Conservation (phyloP, 768 basidiomycete genomes). For the Lactifluus piperatus region DNA sequence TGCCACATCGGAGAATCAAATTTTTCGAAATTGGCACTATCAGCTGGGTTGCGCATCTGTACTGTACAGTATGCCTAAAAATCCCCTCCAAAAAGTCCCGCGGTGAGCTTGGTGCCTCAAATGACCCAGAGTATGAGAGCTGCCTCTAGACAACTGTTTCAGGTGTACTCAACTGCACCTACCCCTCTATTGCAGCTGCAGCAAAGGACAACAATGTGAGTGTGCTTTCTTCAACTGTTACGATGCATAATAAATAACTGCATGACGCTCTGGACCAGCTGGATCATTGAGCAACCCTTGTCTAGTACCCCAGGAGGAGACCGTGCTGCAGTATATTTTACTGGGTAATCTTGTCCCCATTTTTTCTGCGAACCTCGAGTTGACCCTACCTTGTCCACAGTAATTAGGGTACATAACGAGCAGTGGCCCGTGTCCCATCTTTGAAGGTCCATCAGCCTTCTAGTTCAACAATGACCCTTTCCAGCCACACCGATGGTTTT, state of each 20-base stretch:
- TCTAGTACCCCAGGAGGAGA: not conserved
- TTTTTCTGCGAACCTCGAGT: not conserved
- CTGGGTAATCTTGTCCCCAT: conserved; percentile 23
- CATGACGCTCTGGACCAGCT: conserved; percentile 33
- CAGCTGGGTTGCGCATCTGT: no score
- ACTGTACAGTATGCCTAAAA: no score
- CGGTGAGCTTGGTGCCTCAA: no score
- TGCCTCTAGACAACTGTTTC: no score
- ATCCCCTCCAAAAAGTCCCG: no score
- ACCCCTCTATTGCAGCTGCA: no score
- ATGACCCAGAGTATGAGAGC: no score
- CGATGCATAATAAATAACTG: conserved; percentile 29
- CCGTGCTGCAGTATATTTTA: conserved; percentile 23
- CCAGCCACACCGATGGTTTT: not conserved
- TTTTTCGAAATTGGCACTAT: no score
- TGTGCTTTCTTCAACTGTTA: no score
- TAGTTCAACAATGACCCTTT: not conserved
- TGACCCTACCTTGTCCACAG: conserved; percentile 17
- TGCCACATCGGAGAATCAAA: no score
- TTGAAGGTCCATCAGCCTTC: conserved; percentile 24
- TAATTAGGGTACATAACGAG: conserved; percentile 32
- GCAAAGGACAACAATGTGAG: no score
- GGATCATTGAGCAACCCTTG: conserved; percentile 30
- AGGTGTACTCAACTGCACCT: no score
- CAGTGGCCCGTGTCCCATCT: conserved; percentile 30